Evolutionary conservation across 169 alveolate genomes (phyloP), one percentile per base, ranked within the genome.

Genomic region (Cryptosporidium ubiquitum): DNA sequence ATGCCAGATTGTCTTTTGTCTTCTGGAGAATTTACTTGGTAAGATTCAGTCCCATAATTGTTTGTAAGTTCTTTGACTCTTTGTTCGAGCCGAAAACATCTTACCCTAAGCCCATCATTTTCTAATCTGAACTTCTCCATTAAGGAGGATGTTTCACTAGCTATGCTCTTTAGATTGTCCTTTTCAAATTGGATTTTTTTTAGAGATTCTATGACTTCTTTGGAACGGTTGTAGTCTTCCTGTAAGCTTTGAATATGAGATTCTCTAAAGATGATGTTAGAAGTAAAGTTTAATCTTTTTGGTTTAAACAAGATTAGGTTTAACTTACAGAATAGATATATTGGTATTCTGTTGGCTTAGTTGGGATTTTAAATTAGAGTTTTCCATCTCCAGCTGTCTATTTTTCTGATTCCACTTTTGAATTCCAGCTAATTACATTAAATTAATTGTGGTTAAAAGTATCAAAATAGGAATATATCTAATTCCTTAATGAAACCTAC

Each of bases 31-130:
- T 52, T 29, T 18, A 55, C 16, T 18, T 20, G 71, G 6, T 20
- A 20, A 16, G 37, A 31, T 42, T 79, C 89, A 44, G 18, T 23
- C 16, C 69, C 75, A 33, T 79, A 79, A 33, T 79, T 79, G 35
- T 79, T 64, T 20, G 89, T 79, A 14, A 79, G 49, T 79, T 79
- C 79, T 40, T 79, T 79, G 16, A 79, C 89, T 31, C 89, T 58
- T 79, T 79, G 89, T 58, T 79, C 89, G 10, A 79, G 69, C 20
- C 74, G n/a, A 37, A 79, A 79, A n/a, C 89, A 79, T 61, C 89
- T 58, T 14, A 79, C 68, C 33, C 68, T 79, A 23, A 79, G 75
- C 3, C 89, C 75, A 42, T 79, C 89, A 64, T 79, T 79, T 58
- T 79, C 89, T 37, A 79, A 3, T 40, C 52, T 79, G 35, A 61